Conservation (phyloP, 352 stramenopile genomes). For the Pythium dissotocum region DNA sequence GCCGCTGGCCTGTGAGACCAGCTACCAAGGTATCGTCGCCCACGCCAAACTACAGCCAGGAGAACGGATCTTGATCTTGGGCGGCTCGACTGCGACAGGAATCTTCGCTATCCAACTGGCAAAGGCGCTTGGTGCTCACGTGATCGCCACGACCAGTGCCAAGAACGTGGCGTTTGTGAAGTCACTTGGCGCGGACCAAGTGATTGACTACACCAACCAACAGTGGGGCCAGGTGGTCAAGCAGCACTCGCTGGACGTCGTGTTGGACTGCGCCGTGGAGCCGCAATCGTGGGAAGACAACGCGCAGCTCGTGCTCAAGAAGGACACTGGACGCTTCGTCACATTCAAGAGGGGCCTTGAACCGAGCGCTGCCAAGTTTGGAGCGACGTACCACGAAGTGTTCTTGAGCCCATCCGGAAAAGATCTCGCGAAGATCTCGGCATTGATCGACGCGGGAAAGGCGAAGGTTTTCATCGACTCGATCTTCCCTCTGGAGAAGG, state of each 20-base stretch:
- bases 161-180: conserved; percentile 40
- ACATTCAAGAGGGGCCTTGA: conserved; percentile 32
- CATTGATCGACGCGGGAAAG: conserved; percentile 40
- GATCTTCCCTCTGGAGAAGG: conserved; percentile 47
- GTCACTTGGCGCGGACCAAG: conserved; percentile 38
- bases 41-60: conserved; percentile 22
- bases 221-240: conserved; percentile 34
- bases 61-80: conserved; percentile 12
- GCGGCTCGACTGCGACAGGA: conserved; percentile 20
- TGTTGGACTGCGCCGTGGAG: conserved; percentile 32
- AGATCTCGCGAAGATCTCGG: conserved; percentile 40
- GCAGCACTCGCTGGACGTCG: conserved; percentile 23
- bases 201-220: conserved; percentile 46
- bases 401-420: conserved; percentile 23
- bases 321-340: conserved; percentile 44
- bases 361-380: conserved; percentile 55
- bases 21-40: conserved; percentile 34
- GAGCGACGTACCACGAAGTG: conserved; percentile 33
- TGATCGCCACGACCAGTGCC: conserved; percentile 36
- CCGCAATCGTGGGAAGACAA: conserved; percentile 35
- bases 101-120: conserved; percentile 40
- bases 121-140: conserved; percentile 24
- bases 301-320: conserved; percentile 40
- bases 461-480: conserved; percentile 40
- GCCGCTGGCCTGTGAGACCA: conserved; percentile 31